phyloP scores from a whole-genome alignment of 805 yeast genomes.

The Tetrapisispora arboricola region DNA sequence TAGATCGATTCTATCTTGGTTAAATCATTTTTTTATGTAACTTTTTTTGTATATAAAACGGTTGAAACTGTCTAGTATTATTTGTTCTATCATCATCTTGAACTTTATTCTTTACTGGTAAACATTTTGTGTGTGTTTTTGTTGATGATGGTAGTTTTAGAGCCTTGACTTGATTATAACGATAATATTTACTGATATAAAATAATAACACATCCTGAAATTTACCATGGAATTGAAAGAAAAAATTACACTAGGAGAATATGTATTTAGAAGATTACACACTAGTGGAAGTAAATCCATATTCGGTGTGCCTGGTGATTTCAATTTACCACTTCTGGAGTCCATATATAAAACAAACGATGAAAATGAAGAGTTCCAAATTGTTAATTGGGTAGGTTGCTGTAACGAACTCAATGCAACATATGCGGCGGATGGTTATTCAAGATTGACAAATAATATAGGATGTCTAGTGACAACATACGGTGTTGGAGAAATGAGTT shows the following conservation, averaged over 20 bases:
- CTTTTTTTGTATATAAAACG: too few relatives aligned
- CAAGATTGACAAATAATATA: constrained; percentile 51
- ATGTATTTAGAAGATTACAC: constrained; percentile 46
- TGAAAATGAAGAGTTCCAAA: neutral
- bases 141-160: too few relatives aligned
- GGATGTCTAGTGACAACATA: constrained; percentile 59
- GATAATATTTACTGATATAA: too few relatives aligned
- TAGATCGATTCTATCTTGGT: too few relatives aligned
- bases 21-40: too few relatives aligned
- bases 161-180: too few relatives aligned
- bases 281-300: constrained; percentile 48
- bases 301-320: constrained; percentile 78
- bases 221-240: neutral
- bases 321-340: constrained; percentile 58
- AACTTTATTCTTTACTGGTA: too few relatives aligned
- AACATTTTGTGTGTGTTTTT: too few relatives aligned
- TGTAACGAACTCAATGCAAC: constrained; percentile 88
- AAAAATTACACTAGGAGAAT: constrained; percentile 49
- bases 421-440: constrained; percentile 85
- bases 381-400: constrained; percentile 63
- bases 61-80: too few relatives aligned
- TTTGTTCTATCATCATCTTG: too few relatives aligned
- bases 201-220: too few relatives aligned
- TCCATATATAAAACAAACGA: constrained; percentile 38
- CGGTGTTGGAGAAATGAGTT: constrained; percentile 87